These are phyloP conservation scores for Monilinia aucupariae DNA, from an alignment of 2,329 filamentous ascomycete genomes.

Conservation along the genomic window DNA sequence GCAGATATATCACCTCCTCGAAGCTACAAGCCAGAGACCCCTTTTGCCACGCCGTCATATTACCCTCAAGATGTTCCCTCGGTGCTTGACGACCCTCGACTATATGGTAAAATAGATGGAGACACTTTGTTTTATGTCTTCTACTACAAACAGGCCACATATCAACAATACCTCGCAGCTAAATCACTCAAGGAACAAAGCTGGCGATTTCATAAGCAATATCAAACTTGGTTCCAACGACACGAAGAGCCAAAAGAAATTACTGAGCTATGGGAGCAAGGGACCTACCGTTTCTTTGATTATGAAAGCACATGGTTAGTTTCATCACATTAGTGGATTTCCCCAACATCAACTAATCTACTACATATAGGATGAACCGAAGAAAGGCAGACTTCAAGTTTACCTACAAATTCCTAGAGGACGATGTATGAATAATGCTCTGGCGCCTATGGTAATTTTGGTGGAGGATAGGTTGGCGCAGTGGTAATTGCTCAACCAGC, in stretches of 20 bases:
- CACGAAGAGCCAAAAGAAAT: slow-evolving; percentile 98
- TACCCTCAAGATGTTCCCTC: slow-evolving; percentile 90
- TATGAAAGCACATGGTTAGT: slow-evolving; percentile 94
- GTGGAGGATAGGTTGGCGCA: slow-evolving; percentile 64
- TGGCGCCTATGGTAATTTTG: slow-evolving; percentile 68
- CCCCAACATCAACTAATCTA: not conserved
- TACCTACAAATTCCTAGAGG: slow-evolving; percentile 94
- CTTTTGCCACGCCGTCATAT: slow-evolving; percentile 71
- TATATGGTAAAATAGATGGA: slow-evolving; percentile 87
- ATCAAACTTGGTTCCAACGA: slow-evolving; percentile 98
- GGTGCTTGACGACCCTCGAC: slow-evolving; percentile 82
- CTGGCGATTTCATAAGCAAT: slow-evolving; percentile 99
- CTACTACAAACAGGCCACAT: slow-evolving; percentile 95
- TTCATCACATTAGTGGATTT: slow-evolving; percentile 6
- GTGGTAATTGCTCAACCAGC: slow-evolving; percentile 52
- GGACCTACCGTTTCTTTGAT: slow-evolving; percentile 98
- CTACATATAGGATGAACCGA: slow-evolving; percentile 79
- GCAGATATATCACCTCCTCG: slow-evolving; percentile 76
- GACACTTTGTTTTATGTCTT: slow-evolving; percentile 98
- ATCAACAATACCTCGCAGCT: slow-evolving; percentile 91
- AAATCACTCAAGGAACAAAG: slow-evolving; percentile 98
- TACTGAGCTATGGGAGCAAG: slow-evolving; percentile 97
- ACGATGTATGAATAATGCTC: slow-evolving; percentile 63
- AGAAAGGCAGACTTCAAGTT: slow-evolving; percentile 98
- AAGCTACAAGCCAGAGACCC: slow-evolving; percentile 77